These are phyloP conservation scores for Besnoitia besnoiti DNA, from an alignment of 169 alveolate genomes.

Conservation along the genomic window DNA sequence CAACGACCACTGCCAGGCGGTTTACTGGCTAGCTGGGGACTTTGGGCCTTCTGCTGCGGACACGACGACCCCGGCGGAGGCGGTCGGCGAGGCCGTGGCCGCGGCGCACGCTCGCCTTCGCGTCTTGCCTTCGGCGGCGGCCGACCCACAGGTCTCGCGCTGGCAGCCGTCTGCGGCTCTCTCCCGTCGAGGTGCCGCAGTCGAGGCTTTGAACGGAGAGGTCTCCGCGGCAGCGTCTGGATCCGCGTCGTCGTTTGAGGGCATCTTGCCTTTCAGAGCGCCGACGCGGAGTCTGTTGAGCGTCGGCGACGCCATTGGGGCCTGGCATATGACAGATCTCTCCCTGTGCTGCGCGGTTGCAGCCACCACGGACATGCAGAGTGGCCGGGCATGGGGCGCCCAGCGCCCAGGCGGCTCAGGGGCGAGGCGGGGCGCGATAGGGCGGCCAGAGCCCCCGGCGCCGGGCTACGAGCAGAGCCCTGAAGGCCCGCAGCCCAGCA, in stretches of 20 bases:
- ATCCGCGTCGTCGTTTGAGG: background rate
- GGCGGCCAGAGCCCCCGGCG: too few species aligned
- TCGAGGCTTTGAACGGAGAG: too few species aligned
- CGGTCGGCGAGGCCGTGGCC: background rate
- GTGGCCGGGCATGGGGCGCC: too few species aligned
- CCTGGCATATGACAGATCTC: background rate
- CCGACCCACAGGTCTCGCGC: too few species aligned
- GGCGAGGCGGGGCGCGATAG: too few species aligned
- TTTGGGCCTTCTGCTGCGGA: slow-evolving; percentile 38
- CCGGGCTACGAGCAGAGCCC: too few species aligned
- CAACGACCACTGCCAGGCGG: slow-evolving; percentile 58
- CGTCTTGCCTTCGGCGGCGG: too few species aligned
- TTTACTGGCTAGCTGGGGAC: slow-evolving; percentile 12
- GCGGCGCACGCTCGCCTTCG: background rate
- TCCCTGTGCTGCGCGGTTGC: background rate
- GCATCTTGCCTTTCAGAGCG: background rate
- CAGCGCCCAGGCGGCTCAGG: too few species aligned
- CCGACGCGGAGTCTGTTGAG: background rate
- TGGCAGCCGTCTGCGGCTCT: background rate
- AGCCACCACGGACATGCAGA: too few species aligned
- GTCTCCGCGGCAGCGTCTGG: background rate
- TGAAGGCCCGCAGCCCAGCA: too few species aligned
- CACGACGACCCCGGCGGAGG: background rate
- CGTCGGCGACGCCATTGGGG: background rate
- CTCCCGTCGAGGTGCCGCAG: background rate